Percentiles rank a stretch among this genome's conserved stretches.
Evolutionary conservation across 192 early-diverging fungal genomes (phyloP).

Genomic region (Backusella parvicylindrica): DNA sequence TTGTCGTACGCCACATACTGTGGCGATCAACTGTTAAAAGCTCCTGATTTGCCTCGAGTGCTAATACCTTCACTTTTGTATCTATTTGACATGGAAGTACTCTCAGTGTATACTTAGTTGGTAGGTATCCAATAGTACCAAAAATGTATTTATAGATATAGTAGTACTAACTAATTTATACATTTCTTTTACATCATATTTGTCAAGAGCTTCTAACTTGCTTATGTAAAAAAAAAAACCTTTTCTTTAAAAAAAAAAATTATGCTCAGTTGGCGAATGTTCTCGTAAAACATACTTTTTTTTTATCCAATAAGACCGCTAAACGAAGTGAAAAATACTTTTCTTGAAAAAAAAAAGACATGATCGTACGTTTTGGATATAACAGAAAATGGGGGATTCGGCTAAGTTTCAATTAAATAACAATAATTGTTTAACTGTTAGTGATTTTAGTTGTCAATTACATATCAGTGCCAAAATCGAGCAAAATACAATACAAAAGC

Average conservation of each 20-base stretch:
- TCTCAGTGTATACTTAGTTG: neutral
- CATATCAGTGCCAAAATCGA: neutral
- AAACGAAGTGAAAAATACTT: neutral
- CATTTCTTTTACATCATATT: neutral
- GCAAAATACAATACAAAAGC: neutral
- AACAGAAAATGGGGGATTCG: neutral
- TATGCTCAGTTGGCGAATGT: neutral
- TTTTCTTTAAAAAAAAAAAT: neutral
- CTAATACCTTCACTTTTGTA: neutral
- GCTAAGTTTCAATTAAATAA: constrained; percentile 1
- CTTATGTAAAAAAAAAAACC: neutral
- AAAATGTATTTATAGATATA: neutral
- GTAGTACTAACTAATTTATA: neutral
- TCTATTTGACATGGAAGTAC: neutral
- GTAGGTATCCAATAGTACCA: too few relatives aligned
- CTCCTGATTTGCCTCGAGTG: neutral
- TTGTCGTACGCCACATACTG: neutral
- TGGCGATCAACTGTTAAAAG: neutral
- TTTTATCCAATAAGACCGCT: neutral
- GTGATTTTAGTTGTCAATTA: neutral
- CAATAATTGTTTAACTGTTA: neutral
- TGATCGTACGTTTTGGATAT: neutral
- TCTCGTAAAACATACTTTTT: neutral
- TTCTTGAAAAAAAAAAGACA: neutral
- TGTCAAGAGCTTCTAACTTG: neutral